Evolutionary conservation across 768 basidiomycete genomes (phyloP).

Genomic region (Phanerochaete sordida): DNA sequence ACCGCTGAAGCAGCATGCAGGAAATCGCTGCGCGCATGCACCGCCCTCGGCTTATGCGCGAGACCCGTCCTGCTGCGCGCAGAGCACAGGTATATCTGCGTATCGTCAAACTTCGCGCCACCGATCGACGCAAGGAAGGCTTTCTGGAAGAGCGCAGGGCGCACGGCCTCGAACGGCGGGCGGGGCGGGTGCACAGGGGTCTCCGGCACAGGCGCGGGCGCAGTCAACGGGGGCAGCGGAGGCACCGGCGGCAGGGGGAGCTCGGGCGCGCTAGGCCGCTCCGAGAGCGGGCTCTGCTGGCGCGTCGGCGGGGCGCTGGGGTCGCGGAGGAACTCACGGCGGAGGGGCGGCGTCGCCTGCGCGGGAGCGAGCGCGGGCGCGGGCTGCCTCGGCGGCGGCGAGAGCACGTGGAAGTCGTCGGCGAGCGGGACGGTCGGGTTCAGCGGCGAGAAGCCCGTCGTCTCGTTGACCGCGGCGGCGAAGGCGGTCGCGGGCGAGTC

Average conservation of each 20-base stretch:
- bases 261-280: too few relatives aligned
- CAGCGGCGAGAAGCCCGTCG: constrained; percentile 8
- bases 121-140: constrained; percentile 9
- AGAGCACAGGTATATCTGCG: constrained; percentile 8
- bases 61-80: constrained; percentile 7
- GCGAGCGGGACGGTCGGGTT: constrained; percentile 4
- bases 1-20: constrained; percentile 5
- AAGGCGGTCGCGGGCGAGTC: constrained; percentile 3
- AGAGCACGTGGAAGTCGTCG: constrained; percentile 1
- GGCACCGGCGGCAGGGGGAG: neutral
- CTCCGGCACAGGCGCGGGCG: neutral
- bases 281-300: neutral
- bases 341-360: neutral
- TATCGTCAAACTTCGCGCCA: constrained; percentile 12
- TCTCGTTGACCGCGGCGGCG: constrained; percentile 4
- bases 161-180: neutral
- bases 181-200: neutral
- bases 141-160: constrained; percentile 10
- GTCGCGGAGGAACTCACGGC: constrained; percentile 1
- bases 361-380: neutral
- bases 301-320: neutral
- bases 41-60: constrained; percentile 7
- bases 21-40: constrained; percentile 9
- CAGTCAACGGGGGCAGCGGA: neutral
- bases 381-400: neutral